Conservation (phyloP, 306 rosid genomes). For the Oemleria cerasiformis region DNA sequence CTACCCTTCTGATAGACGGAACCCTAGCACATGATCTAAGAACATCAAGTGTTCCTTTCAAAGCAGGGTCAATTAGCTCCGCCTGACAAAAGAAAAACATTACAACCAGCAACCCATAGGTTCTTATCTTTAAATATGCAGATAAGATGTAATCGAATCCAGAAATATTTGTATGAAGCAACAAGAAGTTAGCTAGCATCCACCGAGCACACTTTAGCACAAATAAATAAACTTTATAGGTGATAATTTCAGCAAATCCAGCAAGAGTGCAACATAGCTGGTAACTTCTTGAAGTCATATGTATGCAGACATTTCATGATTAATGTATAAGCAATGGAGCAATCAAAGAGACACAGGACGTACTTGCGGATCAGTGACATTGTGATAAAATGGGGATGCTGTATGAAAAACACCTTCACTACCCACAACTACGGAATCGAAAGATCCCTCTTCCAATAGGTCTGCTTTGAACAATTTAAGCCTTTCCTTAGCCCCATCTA, state of each 20-base stretch:
- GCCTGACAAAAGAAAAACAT: background rate
- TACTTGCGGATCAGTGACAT: constrained; percentile 30
- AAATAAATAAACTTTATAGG: background rate
- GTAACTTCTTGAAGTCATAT: background rate
- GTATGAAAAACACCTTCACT: constrained; percentile 38
- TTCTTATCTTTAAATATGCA: too few relatives aligned
- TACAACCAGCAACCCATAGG: too few relatives aligned
- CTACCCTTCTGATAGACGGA: constrained; percentile 18
- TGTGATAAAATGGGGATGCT: constrained; percentile 26
- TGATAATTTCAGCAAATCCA: background rate
- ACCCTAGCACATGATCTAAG: constrained; percentile 16
- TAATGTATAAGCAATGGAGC: background rate
- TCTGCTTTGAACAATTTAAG: constrained; percentile 31
- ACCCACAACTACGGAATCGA: constrained; percentile 29
- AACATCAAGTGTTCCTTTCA: constrained; percentile 25
- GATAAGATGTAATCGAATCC: too few relatives aligned
- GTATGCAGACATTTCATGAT: background rate
- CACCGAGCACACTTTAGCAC: background rate
- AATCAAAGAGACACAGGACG: background rate
- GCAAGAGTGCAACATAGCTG: background rate
- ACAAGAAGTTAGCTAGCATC: background rate
- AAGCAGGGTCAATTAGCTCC: constrained; percentile 18
- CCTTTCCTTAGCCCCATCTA: constrained; percentile 38
- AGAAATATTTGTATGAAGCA: too few relatives aligned
- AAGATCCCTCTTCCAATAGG: constrained; percentile 29